Evolutionary conservation across 1,284 basidiomycete genomes (phyloP), one percentile per base, ranked within the genome.

Genomic region (Uromyces viciae-fabae): DNA sequence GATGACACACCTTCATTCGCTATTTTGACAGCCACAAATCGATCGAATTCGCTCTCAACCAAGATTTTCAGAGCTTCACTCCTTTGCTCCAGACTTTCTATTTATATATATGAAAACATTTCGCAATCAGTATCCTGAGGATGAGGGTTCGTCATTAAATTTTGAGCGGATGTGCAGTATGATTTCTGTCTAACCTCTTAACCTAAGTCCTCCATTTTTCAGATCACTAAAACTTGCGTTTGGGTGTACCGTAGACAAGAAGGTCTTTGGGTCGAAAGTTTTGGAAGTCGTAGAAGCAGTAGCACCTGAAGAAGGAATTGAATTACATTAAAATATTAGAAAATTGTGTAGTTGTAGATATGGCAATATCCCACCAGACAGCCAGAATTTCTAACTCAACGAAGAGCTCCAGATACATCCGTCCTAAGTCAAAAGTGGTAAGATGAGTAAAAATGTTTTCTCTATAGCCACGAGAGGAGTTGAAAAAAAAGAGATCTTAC

Each of bases 21-120:
- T 19, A 94, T 94, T 85, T 99, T 99, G 82, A 99, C 96, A 3
- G 94, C 93, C 15, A 99, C 96, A 85, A 99, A 99, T 33, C 94
- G 89, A 87, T 99, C 95, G 87, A 99, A 98, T 87, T 98, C 98
- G 84, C 98, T 94, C 86, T 98, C 94, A 31, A 99, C 97, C 58
- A 99, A 89, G 33, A 97, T 91, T 73, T 95, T 90, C 82, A 99
- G 92, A 33, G 95, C 96, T 84, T 96, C 94, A 1, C 94, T 95
- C 43, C 95, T 90, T 3, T 91, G 90, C 84, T 97, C 95, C 82
- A 97, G 91, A 22, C 93, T 92, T 28, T 90, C 87, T 84, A 2
- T 14, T 19, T 31, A 46, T 22, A 72, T 52, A 25, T n/a, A n/a
- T n/a, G n/a, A n/a, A n/a, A n/a, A n/a, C n/a, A n/a, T n/a, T n/a